Base-by-base conservation (phyloP, 345 rosid species). In the Eucalyptus viminalis region DNA sequence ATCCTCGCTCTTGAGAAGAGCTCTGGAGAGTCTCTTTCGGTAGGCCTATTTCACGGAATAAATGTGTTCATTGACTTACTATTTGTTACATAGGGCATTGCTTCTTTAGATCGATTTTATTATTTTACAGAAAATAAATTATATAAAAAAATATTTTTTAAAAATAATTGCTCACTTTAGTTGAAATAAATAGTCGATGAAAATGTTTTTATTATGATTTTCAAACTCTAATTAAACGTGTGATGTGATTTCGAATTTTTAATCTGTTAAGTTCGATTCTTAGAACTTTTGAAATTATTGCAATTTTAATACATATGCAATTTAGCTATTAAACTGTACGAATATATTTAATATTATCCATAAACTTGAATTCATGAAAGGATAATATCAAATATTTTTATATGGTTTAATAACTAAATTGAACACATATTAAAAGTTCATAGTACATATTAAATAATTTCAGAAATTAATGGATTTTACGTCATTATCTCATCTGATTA, bases 391-490 rank as follows among this genome's bases (percentile, higher is more conserved):
- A 56, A 24, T 5, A 56, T 56, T 0, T 24, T 56, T 10, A 22
- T 56, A 56, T 10, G 1, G 24, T 56, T 56, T 1, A 7, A 10
- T 22, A 10, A 24, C 0, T 56, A 1, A 24, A 56, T 24, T 2
- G 0, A 56, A 56, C 1, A 56, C 5, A 1, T 56, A 24, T 0
- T 56, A 25, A 56, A 56, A 56, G 0, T 24, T 24, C 2, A 24
- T 24, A 19, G 0, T 3, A 1, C 1, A 53, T 21, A 53, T 21
- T 53, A 53, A 53, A 4, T 1, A 21, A 53, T 19, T 53, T 53
- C 56, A 53, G 7, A 56, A 56, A 0, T 22, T 0, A 2, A 22
- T 0, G 11, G 6, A 1, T 1, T 9, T 22, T 22, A 56, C 0
- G 0, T 56, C 6, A 24, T 24, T 5, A 56, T 24, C 14, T 0